Conservation (phyloP, 2,329 filamentous ascomycete species). For the Pyricularia grisea region DNA sequence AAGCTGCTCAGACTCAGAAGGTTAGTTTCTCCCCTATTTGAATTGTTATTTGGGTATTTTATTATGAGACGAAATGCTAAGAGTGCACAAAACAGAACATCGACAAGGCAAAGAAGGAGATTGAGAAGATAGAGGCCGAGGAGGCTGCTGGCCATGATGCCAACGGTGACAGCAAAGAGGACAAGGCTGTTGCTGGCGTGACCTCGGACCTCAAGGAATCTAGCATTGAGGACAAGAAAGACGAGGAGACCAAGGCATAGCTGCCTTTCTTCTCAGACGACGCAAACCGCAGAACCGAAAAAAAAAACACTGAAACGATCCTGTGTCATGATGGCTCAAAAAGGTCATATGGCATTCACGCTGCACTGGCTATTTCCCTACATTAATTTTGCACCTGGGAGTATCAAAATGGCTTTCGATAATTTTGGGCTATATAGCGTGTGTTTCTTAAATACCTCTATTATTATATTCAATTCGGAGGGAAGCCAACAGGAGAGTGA, state of each 20-base stretch:
- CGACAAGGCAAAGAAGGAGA: constrained; percentile 91
- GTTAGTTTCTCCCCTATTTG: constrained; percentile 46
- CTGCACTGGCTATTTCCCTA: not conserved
- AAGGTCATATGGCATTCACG: not conserved
- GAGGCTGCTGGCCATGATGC: constrained; percentile 33
- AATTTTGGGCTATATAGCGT: not conserved
- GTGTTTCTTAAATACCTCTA: not conserved
- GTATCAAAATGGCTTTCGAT: not conserved
- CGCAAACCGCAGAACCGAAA: not conserved
- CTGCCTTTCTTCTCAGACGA: not conserved
- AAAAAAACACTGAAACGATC: not conserved
- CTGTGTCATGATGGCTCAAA: not conserved
- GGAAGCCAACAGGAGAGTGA: not conserved
- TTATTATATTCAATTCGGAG: not conserved
- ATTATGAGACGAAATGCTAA: not conserved
- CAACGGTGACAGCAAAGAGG: constrained; percentile 32
- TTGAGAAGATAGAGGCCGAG: constrained; percentile 73
- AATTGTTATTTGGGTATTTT: not conserved
- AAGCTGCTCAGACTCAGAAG: constrained; percentile 80
- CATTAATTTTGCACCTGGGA: not conserved
- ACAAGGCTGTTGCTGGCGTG: constrained; percentile 43
- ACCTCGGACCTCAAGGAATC: constrained; percentile 41
- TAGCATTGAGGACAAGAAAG: constrained; percentile 42
- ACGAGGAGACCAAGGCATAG: constrained; percentile 24
- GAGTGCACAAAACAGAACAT: constrained; percentile 59